Evolutionary conservation across 1,284 basidiomycete genomes (phyloP), one percentile per base, ranked within the genome.

Genomic region (Ustilago sp.): DNA sequence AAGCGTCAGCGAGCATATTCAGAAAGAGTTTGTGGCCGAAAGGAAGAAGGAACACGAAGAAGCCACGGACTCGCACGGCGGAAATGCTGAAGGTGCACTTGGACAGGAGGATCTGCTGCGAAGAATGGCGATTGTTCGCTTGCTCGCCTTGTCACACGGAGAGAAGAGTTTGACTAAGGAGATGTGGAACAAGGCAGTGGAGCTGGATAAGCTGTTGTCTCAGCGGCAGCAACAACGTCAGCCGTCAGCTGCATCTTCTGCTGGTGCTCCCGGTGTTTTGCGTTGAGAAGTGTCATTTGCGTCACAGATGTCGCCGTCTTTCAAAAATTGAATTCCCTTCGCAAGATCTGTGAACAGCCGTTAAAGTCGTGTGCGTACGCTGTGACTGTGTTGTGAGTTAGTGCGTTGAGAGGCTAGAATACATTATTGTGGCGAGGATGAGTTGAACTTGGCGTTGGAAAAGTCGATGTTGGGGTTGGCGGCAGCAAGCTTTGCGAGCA

Each of bases 11-110:
- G 71, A 80, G 51, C 72, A 77, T 32, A 83, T 85, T 53, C 79
- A 82, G 60, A 51, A 79, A 19, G 81, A 83, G 36, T 85, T 85
- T 71, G 83, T 85, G 13, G 65, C 68, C 32, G 69, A 77, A 15
- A 63, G 82, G 8, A 69, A 52, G 32, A 58, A 59, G 31, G 67
- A 67, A 39, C 68, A 69, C 41, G 59, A 66, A 45, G 72, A 63
- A 31, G 57, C 61, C 1, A 68, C 53, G 50, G 63, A 63, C 17
- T 43, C 66, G 43, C 65, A 66, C 50, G 69, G 69, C 9, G 66
- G 63, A 8, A 36, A 41, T 19, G 47, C 53, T n/a, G 59, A 65
- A 11, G 65, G 61, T 15, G 45, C 59, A 6, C 62, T 73, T 9
- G 68, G 72, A 0, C 80, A 83, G 61, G 76, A 80, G 17, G 82